A percentile compares a stretch with the other conserved stretches of the same genome.
Conservation (phyloP, 805 yeast species). For the Wickerhamomyces pijperi region DNA sequence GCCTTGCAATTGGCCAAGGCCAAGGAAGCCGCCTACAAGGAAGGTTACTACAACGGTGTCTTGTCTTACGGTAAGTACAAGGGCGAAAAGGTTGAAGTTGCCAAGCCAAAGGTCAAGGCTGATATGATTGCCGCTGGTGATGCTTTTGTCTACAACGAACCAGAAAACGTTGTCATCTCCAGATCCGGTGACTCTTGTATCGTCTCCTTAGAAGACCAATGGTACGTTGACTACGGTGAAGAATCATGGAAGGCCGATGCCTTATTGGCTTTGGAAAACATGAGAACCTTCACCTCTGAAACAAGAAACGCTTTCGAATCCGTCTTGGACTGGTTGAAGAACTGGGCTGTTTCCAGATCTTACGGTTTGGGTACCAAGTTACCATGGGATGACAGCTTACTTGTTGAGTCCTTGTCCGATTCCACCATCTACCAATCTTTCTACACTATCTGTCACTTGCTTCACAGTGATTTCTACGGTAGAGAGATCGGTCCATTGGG, state of each 20-base stretch:
- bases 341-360: slow-evolving; percentile 97
- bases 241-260: slow-evolving; percentile 68
- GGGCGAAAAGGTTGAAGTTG: slow-evolving; percentile 85
- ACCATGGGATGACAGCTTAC: slow-evolving; percentile 93
- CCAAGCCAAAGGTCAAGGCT: slow-evolving; percentile 76
- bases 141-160: slow-evolving; percentile 89
- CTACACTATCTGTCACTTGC: slow-evolving; percentile 79
- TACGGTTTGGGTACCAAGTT: slow-evolving; percentile 90
- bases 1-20: slow-evolving; percentile 78
- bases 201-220: slow-evolving; percentile 95
- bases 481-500: slow-evolving; percentile 57
- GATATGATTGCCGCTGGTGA: slow-evolving; percentile 68
- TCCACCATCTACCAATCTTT: slow-evolving; percentile 93
- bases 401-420: slow-evolving; percentile 91
- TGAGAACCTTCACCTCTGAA: slow-evolving; percentile 76
- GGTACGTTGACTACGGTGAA: slow-evolving; percentile 89
- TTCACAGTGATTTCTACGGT: slow-evolving; percentile 85
- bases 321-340: slow-evolving; percentile 89
- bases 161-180: slow-evolving; percentile 80
- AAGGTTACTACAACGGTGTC: slow-evolving; percentile 86
- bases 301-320: slow-evolving; percentile 88
- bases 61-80: slow-evolving; percentile 71
- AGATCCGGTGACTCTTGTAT: slow-evolving; percentile 96
- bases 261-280: slow-evolving; percentile 57
- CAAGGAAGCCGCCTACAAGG: slow-evolving; percentile 91